Percentiles rank a stretch among this genome's conserved stretches.
Evolutionary conservation across 2,329 filamentous ascomycete species (phyloP).

Genomic region (Teratosphaeria zuluensis): DNA sequence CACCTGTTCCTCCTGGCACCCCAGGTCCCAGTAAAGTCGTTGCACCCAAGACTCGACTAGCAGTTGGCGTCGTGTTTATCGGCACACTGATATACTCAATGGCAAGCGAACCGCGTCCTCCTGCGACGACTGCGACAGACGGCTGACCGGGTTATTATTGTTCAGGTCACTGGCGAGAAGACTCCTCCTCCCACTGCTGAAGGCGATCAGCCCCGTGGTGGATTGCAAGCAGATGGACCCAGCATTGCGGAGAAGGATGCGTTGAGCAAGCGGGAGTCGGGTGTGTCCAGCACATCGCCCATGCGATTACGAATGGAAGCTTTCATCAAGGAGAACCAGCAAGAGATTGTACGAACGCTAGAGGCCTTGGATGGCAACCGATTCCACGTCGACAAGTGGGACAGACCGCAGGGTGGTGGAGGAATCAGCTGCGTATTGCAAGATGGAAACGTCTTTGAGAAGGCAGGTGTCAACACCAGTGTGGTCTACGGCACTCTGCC

Average conservation of each 20-base stretch:
- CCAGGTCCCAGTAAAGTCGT: constrained; percentile 27
- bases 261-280: constrained; percentile 66
- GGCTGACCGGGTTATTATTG: constrained; percentile 4
- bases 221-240: constrained; percentile 45
- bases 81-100: constrained; percentile 50
- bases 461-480: constrained; percentile 89
- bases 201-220: constrained; percentile 1
- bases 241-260: constrained; percentile 79
- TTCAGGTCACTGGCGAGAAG: constrained; percentile 30
- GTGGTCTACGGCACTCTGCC: constrained; percentile 90
- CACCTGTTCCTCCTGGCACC: constrained; percentile 17
- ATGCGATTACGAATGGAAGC: constrained; percentile 98
- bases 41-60: constrained; percentile 34
- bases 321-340: constrained; percentile 87
- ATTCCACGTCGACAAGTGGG: constrained; percentile 81
- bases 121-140: not conserved
- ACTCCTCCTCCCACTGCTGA: constrained; percentile 2
- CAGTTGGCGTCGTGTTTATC: constrained; percentile 42
- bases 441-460: constrained; percentile 94
- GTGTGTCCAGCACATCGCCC: constrained; percentile 67
- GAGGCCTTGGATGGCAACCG: constrained; percentile 72
- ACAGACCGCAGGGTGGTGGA: constrained; percentile 67
- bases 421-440: constrained; percentile 92
- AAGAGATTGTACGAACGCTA: constrained; percentile 73
- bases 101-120: constrained; percentile 28